Evolutionary conservation across 2,329 filamentous ascomycete genomes (phyloP).

Genomic region (Bimuria novae-zelandiae): DNA sequence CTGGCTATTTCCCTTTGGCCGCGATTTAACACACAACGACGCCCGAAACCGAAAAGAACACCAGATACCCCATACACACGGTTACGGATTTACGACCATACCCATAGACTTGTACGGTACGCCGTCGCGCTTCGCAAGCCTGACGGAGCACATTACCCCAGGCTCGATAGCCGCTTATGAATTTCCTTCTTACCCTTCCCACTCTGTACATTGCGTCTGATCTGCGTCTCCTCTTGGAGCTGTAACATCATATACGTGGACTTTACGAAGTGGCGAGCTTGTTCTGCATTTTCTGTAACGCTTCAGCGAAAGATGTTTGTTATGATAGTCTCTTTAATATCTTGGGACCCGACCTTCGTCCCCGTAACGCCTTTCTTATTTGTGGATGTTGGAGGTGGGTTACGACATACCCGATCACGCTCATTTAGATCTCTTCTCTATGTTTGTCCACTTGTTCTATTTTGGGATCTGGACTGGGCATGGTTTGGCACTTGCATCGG

Average conservation of each 20-base stretch:
- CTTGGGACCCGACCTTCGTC: neutral
- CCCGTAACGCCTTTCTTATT: neutral
- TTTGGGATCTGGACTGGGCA: neutral
- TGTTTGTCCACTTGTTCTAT: neutral
- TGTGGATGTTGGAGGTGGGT: neutral
- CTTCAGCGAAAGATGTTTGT: slow-evolving; percentile 2
- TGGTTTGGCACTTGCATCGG: neutral
- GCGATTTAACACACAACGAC: neutral
- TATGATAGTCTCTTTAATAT: slow-evolving; percentile 5
- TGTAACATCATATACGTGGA: neutral
- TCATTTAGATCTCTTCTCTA: slow-evolving; percentile 3
- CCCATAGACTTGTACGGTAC: slow-evolving; percentile 14
- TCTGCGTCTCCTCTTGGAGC: neutral
- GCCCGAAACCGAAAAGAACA: slow-evolving; percentile 4
- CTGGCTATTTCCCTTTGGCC: slow-evolving; percentile 10
- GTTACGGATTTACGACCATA: slow-evolving; percentile 16
- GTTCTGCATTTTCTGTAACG: neutral
- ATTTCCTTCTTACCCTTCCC: neutral
- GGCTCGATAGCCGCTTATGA: slow-evolving; percentile 9
- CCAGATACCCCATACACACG: slow-evolving; percentile 13
- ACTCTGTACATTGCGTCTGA: neutral
- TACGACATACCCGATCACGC: neutral
- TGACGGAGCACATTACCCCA: slow-evolving; percentile 1
- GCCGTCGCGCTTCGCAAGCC: slow-evolving; percentile 5
- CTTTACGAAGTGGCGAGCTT: neutral